Evolutionary conservation across 2,329 filamentous ascomycete genomes (phyloP).

Genomic region (Colletotrichum melonis): DNA sequence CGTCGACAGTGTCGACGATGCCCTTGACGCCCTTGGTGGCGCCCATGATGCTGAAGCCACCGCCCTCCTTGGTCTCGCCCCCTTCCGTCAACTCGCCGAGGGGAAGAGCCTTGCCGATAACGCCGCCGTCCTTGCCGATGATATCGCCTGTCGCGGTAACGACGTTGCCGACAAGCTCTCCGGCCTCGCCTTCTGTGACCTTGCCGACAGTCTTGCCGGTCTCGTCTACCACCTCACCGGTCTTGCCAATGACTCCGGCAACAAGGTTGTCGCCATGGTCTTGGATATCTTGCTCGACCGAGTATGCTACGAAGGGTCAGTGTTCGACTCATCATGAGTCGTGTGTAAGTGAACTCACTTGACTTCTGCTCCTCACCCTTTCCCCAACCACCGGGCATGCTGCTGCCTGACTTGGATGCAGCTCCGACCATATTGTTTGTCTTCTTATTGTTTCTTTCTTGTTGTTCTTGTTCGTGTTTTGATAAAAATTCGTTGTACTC

Average conservation of each 20-base stretch:
- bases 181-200: constrained; percentile 52
- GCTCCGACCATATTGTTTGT: constrained; percentile 25
- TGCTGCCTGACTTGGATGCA: constrained; percentile 34
- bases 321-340: rapidly evolving
- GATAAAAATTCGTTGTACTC: constrained; percentile 18
- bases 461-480: constrained; percentile 34
- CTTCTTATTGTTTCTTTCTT: neutral
- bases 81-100: constrained; percentile 54
- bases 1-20: constrained; percentile 36
- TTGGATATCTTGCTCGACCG: constrained; percentile 31
- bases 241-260: constrained; percentile 55
- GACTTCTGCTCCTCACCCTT: constrained; percentile 46
- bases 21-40: constrained; percentile 42
- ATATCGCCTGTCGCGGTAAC: constrained; percentile 50
- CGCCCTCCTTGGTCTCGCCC: constrained; percentile 46
- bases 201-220: constrained; percentile 56
- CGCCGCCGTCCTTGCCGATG: constrained; percentile 50
- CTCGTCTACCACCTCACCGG: constrained; percentile 57
- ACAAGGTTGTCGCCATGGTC: constrained; percentile 49
- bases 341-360: constrained; percentile 40
- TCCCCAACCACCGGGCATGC: constrained; percentile 43
- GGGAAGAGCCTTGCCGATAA: constrained; percentile 52
- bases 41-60: constrained; percentile 43
- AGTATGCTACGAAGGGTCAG: constrained; percentile 19
- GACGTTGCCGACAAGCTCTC: constrained; percentile 54